Percentiles rank a stretch among this genome's conserved stretches.
Conservation (phyloP, 2,329 filamentous ascomycete species). For the Calycina herbarum region DNA sequence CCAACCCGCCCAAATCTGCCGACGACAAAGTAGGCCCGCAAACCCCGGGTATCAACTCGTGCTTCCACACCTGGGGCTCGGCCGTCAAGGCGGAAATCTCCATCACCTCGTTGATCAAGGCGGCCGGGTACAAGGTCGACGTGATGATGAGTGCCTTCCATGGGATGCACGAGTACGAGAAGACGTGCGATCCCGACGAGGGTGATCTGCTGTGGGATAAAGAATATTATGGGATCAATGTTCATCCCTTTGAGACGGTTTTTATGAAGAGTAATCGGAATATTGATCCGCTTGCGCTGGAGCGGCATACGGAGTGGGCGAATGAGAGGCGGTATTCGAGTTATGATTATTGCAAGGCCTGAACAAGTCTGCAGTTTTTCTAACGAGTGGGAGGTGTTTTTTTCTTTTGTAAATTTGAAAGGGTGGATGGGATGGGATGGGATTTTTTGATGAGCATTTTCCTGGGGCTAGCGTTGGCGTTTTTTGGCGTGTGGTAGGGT, state of each 20-base stretch:
- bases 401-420: too few species aligned
- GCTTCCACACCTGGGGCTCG: constrained; percentile 18
- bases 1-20: neutral
- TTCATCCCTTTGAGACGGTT: constrained; percentile 28
- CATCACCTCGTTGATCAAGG: constrained; percentile 17
- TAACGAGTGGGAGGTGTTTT: too few species aligned
- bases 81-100: constrained; percentile 21
- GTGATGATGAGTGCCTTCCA: constrained; percentile 27
- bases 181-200: constrained; percentile 10
- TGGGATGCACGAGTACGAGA: constrained; percentile 16
- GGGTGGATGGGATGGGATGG: too few species aligned
- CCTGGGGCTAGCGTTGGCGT: too few species aligned
- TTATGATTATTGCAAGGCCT: constrained; percentile 21
- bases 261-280: constrained; percentile 26
- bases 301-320: constrained; percentile 23
- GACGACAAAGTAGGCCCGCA: neutral
- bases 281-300: constrained; percentile 18
- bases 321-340: constrained; percentile 21
- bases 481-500: too few species aligned
- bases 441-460: too few species aligned
- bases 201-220: constrained; percentile 22
- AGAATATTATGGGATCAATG: constrained; percentile 23
- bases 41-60: constrained; percentile 20
- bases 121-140: constrained; percentile 24
- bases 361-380: too few species aligned